Base-by-base conservation (phyloP, 306 rosid genomes). In the Amphicarpaea edgeworthii region DNA sequence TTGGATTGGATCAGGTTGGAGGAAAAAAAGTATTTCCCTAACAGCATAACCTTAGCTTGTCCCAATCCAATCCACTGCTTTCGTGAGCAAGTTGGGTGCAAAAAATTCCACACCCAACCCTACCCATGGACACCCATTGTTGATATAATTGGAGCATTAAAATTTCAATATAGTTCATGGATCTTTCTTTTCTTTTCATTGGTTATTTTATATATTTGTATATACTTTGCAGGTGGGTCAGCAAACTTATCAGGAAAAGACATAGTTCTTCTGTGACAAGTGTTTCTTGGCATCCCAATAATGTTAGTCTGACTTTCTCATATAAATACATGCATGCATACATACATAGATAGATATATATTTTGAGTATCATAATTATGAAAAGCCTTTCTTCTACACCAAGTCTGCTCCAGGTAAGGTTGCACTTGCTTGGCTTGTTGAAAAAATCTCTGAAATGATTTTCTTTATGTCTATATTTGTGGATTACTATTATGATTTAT, bases 201-300 rank as follows among this genome's bases (percentile, higher is more conserved):
- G 14, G 74, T 75, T 30, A 53, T 28, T 75, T 79, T 49, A 17
- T 40, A 49, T 11, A 59, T 45, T 57, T 76, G 57, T 68, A 32
- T 72, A 24, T 49, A 47, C 77, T 84, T 71, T 76, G 77, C 90
- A 95, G 99, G 99, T 95, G 99, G 99, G 93, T 95, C 79, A 92
- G 99, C 90, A 95, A 95, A 85, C 93, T 92, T 79, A 88, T 95
- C 83, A 87, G 97, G 83, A 95, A 90, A 89, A 82, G 91, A 49
- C 99, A 92, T 5, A 90, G 90, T 30, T 95, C 99, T 81, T 95
- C 97, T 34, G 97, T 95, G 82, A 95, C 97, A 24, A 83, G 86
- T 80, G 97, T 95, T 57, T 93, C 97, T 80, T 95, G 99, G 97
- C 97, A 95, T 87, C 97, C 99, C 7, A 62, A 92, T 83, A 95